Evolutionary conservation across 192 early-diverging fungal species (phyloP), one percentile per base, ranked within the genome.

Genomic region (Geranomyces variabilis): DNA sequence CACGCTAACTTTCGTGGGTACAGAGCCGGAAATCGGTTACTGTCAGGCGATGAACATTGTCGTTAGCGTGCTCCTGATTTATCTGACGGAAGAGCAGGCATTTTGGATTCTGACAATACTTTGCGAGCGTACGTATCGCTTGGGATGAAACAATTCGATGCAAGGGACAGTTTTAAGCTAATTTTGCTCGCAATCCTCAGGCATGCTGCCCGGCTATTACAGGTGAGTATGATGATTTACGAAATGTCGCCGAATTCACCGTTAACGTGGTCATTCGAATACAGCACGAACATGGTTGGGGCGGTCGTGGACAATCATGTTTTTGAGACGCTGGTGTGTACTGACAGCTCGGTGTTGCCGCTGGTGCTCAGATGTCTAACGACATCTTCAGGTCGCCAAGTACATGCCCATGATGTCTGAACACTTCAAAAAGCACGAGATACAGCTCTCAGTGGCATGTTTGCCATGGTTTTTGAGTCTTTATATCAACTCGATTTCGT

Each of bases 11-110:
- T 41, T 10, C 10, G 36, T 10, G 36, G 36, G 10, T 7, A 24
- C 31, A 63, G 81, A 88, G 36, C 87, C 81, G 14, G 94, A 96
- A 76, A 88, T 99, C 22, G 97, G 97, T n/a, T 99, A 99, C 80
- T 99, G 97, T 79, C 97, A 99, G 77, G 96, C 97, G 1, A 99
- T 99, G 97, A 99, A 99, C 79, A 96, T 99, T 83, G 91, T 99
- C 0, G 93, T 94, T 48, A 94, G 92, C 30, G 92, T 95, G 0
- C 82, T 99, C 70, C 81, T 99, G 51, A 94, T 99, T 30, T 97
- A 92, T 70, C 87, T 94, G 81, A 91, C 88, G 3, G 97, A 99
- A 75, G 96, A 99, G 83, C 96, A 99, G 75, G 93, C 94, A 19
- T 99, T 99, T 74, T 99, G 95, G 93, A 90, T 92, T 10, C 77